These are phyloP conservation scores for Hypoxylon sp. DNA, from an alignment of 2,329 filamentous ascomycete species.

Conservation along the genomic window DNA sequence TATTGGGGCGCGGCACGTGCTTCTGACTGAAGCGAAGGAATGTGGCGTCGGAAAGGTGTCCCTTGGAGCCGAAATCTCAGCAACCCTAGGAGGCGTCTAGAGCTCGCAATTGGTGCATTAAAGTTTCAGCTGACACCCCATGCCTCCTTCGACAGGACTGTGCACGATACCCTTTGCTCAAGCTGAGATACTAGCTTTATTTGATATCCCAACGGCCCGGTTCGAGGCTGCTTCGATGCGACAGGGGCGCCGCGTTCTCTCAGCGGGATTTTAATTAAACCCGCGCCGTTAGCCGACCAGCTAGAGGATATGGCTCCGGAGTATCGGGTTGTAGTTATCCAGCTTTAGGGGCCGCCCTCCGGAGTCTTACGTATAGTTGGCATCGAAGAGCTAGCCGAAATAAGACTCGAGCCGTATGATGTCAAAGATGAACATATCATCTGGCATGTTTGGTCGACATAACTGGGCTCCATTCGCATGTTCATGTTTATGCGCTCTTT, in stretches of 20 bases:
- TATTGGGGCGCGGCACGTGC: constrained; percentile 9
- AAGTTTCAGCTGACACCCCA: constrained; percentile 16
- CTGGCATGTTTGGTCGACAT: neutral
- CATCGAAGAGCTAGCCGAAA: constrained; percentile 8
- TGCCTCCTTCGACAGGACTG: constrained; percentile 3
- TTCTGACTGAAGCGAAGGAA: neutral
- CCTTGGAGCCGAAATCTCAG: neutral
- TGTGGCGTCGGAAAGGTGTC: constrained; percentile 1
- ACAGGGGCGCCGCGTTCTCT: constrained; percentile 3
- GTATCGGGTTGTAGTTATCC: constrained; percentile 19
- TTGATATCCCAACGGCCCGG: constrained; percentile 20
- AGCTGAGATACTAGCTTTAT: constrained; percentile 17
- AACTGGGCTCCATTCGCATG: neutral
- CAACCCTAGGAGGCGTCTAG: constrained; percentile 6
- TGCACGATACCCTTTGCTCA: constrained; percentile 15
- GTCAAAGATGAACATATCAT: neutral
- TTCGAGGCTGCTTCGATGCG: constrained; percentile 5
- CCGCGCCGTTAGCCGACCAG: constrained; percentile 1
- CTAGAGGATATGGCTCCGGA: constrained; percentile 16
- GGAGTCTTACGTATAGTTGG: neutral
- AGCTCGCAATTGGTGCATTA: constrained; percentile 11
- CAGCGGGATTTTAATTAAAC: constrained; percentile 15
- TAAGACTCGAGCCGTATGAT: constrained; percentile 10
- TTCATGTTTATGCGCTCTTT: neutral
- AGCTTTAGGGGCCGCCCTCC: neutral